These are phyloP conservation scores for Penicillium crystallinum DNA, from an alignment of 495 filamentous ascomycete species.

Conservation along the genomic window DNA sequence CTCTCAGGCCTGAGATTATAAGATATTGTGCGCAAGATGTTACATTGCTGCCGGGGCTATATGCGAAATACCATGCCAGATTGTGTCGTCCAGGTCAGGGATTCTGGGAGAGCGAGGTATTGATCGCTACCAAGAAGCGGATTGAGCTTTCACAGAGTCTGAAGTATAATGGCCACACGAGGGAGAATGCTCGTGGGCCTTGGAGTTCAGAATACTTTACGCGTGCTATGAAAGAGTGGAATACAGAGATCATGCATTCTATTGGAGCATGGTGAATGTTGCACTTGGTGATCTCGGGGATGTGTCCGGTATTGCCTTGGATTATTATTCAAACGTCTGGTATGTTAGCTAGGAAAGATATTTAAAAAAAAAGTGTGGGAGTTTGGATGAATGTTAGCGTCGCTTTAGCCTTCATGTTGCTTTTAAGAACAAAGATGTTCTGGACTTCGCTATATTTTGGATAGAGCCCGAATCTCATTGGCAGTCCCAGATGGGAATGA, in stretches of 20 bases:
- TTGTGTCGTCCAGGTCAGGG: background rate
- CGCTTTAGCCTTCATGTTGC: too few relatives aligned
- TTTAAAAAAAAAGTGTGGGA: too few relatives aligned
- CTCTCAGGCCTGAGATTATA: constrained; percentile 35
- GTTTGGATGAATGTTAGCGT: too few relatives aligned
- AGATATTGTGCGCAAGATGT: constrained; percentile 49
- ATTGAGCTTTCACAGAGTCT: constrained; percentile 3
- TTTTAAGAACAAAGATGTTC: too few relatives aligned
- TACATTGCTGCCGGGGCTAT: constrained; percentile 28
- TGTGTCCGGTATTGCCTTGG: too few relatives aligned
- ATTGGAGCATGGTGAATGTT: too few relatives aligned
- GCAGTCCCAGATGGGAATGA: too few relatives aligned
- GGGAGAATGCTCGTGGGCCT: background rate
- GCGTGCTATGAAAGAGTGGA: background rate
- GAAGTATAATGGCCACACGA: background rate
- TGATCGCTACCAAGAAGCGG: background rate
- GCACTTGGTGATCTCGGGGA: too few relatives aligned
- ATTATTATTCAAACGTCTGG: too few relatives aligned
- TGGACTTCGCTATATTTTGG: too few relatives aligned
- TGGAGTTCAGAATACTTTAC: background rate
- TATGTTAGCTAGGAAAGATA: too few relatives aligned
- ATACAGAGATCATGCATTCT: background rate
- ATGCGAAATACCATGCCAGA: background rate
- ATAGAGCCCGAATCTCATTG: too few relatives aligned
- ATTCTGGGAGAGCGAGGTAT: background rate